Percentiles rank a stretch among this genome's conserved stretches.
phyloP scores from a whole-genome alignment of 129 eudicot genomes.

The Artemisia tridentata region DNA sequence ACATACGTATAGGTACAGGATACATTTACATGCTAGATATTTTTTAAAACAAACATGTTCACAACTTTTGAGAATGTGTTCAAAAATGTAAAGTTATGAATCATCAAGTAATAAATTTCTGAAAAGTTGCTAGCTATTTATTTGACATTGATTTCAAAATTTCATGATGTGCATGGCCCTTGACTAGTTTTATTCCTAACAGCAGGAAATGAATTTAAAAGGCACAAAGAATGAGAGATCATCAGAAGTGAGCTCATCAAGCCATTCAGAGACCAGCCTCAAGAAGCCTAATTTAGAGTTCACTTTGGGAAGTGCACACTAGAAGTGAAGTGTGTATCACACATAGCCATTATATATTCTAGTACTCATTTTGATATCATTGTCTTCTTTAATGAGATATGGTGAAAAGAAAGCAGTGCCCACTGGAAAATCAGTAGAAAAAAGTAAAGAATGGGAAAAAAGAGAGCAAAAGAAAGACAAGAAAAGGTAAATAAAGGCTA shows the following conservation, averaged over 20 bases:
- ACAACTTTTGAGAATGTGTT: background rate
- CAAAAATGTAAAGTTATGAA: constrained; percentile 1
- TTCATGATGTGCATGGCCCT: constrained; percentile 16
- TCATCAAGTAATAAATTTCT: too few species aligned
- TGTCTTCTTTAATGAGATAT: constrained; percentile 37
- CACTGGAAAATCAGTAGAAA: constrained; percentile 43
- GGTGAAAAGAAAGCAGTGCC: constrained; percentile 44
- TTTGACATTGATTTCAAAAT: constrained; percentile 16
- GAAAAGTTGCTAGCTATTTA: too few species aligned
- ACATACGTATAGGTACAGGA: background rate
- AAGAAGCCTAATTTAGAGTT: constrained; percentile 82
- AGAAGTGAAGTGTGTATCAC: constrained; percentile 5
- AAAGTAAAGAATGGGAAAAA: constrained; percentile 39
- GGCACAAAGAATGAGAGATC: constrained; percentile 54
- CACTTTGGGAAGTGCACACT: constrained; percentile 75
- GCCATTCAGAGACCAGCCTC: constrained; percentile 48
- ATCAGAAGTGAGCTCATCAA: constrained; percentile 67
- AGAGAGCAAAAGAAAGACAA: constrained; percentile 61
- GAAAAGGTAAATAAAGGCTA: constrained; percentile 50
- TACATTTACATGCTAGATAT: background rate
- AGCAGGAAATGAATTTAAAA: constrained; percentile 61
- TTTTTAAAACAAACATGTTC: background rate
- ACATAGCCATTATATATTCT: constrained; percentile 9
- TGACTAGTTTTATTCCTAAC: constrained; percentile 24
- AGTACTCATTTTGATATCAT: constrained; percentile 65